Base-by-base conservation (phyloP, 768 basidiomycete species). In the Omphalotus guepiniiformis region DNA sequence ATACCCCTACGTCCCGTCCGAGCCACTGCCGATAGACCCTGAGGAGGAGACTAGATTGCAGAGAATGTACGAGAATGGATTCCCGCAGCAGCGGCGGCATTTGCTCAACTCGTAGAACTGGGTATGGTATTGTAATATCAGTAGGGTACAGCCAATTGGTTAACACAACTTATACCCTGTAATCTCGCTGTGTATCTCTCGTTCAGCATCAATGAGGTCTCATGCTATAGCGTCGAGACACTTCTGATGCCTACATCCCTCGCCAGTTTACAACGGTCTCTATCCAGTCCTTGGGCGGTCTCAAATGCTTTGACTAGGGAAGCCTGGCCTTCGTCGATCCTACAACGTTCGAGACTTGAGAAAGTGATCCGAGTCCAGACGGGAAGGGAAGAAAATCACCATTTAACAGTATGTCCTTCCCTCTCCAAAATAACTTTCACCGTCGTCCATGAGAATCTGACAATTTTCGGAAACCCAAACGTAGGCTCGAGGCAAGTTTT, bases 381-480 rank as follows among this genome's bases (percentile, higher is more conserved):
- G 23, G 22, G 41, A 16, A 27, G n/a, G 48, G 26, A 22, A 28
- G 27, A 21, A 45, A 50, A 58, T 3, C 29, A 94, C 95, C 96
- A 99, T 69, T 87, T 80, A 9, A 89, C 82, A 2, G 72, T 57
- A 61, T 91, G 85, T 0, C 79, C 95, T 30, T 80, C 70, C 59
- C 88, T 88, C 41, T 95, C 92, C 13, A 99, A 67, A 2, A 83
- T 63, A 2, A 89, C 77, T 60, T 93, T 93, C 51, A 94, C 82
- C 0, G 96, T 96, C 3, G 89, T 83, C 96, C 96, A 99, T 1
- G 89, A 93, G 67, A 98, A 98, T 15, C 96, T 81, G 3, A 83
- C 94, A 30, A 97, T 65, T 15, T 81, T 85, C 0, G 95, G 95
- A 58, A 82, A 95, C 4, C 96, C 96, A 60, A 99, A 99, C 2